Evolutionary conservation across 345 rosid species (phyloP), one percentile per base, ranked within the genome.

Genomic region (Pelargonium nanum): DNA sequence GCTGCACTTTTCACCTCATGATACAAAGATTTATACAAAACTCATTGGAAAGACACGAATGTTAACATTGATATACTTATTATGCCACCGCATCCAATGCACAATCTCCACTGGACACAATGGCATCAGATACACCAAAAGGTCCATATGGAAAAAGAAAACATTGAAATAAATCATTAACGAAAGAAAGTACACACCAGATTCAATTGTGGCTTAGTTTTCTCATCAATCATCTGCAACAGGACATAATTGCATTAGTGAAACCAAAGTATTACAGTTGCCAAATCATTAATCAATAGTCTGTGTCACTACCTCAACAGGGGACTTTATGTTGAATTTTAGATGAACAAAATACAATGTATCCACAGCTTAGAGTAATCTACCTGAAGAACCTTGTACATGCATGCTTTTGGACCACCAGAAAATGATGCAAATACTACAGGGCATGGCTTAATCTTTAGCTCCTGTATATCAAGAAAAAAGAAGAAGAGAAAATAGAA

Each of bases 351-450:
- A 2, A 44, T 25, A 50, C 53, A 34, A 20, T 32, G 40, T 40
- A 28, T 26, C 28, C 19, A 55, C 53, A 44, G n/a, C 58, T 53
- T 28, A 16, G 26, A 48, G 62, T 48, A 34, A 57, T 17, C 66
- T 84, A 87, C 99, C 91, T 89, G 94, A 72, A 93, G 88, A 75
- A 84, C 84, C 75, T 85, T 89, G 72, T 84, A 87, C 96, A 89
- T 84, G 72, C 97, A 87, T 24, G 99, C 88, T 58, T 84, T 87
- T 24, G 94, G 88, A 66, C 94, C 99, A 40, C 97, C 94, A 21
- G 96, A 93, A 76, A 89, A 93, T 0, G 99, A 81, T 20, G 86
- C 88, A 53, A 93, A 80, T 56, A 87, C 96, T 32, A 87, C 57
- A 55, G 99, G 99, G 71, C 84, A 72, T 56, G 84, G 82, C 68